These are phyloP conservation scores for Epichloe elymi DNA, from an alignment of 2,329 filamentous ascomycete species.

Conservation along the genomic window DNA sequence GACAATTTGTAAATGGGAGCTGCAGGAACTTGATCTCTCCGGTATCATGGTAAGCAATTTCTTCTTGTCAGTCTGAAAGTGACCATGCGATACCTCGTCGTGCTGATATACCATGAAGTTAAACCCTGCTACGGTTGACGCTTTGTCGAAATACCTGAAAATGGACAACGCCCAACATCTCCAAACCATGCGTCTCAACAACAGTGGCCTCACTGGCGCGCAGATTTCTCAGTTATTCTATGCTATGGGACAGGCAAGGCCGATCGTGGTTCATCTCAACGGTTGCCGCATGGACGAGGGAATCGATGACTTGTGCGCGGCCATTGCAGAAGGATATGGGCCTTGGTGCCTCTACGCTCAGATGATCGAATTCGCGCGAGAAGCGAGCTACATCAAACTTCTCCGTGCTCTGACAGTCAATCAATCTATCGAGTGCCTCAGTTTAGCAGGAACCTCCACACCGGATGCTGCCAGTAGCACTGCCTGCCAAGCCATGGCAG, in stretches of 20 bases:
- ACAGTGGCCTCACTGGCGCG: conserved; percentile 37
- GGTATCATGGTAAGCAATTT: conserved; percentile 31
- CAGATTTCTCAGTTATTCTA: conserved; percentile 37
- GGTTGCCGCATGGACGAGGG: conserved; percentile 40
- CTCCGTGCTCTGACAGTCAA: conserved; percentile 37
- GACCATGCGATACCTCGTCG: conserved; percentile 2
- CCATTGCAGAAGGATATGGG: conserved; percentile 33
- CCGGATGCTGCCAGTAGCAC: conserved; percentile 31
- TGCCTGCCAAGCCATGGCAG: conserved; percentile 34
- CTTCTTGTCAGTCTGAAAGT: not conserved
- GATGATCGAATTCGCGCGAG: conserved; percentile 43
- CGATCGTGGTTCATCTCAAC: conserved; percentile 35
- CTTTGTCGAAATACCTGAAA: conserved; percentile 33
- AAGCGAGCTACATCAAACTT: conserved; percentile 37
- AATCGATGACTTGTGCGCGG: conserved; percentile 35
- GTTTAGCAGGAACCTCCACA: conserved; percentile 39
- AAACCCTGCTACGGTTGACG: conserved; percentile 34
- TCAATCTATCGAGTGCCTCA: conserved; percentile 36
- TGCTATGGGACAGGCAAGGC: conserved; percentile 33
- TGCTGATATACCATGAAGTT: conserved; percentile 20
- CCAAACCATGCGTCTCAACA: conserved; percentile 33
- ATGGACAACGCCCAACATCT: conserved; percentile 26
- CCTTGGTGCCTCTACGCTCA: conserved; percentile 38
- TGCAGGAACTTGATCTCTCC: conserved; percentile 42
- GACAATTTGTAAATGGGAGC: conserved; percentile 28